These are phyloP conservation scores for Chamaecyparis obtusa DNA, from an alignment of 75 land plant species.

Conservation along the genomic window DNA sequence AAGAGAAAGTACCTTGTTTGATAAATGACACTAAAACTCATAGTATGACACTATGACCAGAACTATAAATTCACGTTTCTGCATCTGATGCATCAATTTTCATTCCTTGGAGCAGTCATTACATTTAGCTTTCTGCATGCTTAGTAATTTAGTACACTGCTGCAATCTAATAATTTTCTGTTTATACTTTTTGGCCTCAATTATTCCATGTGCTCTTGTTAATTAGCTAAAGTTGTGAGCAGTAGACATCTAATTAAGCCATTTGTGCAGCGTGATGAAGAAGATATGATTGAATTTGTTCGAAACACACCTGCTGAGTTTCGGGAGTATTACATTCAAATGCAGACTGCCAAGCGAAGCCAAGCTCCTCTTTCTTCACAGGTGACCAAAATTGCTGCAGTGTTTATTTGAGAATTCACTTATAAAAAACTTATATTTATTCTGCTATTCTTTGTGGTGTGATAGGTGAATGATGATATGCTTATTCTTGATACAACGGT, in stretches of 20 bases:
- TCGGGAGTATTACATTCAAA: slow-evolving; percentile 93
- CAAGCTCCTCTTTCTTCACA: slow-evolving; percentile 90
- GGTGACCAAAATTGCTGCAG: slow-evolving; percentile 31
- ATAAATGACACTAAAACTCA: background rate
- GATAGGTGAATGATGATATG: slow-evolving; percentile 79
- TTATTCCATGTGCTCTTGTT: background rate
- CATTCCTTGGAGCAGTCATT: background rate
- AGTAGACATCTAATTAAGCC: background rate
- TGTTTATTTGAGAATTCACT: background rate
- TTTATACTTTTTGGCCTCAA: background rate
- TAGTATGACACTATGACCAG: background rate
- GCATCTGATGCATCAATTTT: background rate
- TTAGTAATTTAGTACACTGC: background rate
- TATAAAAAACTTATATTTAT: background rate
- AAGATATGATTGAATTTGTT: slow-evolving; percentile 82
- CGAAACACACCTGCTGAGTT: slow-evolving; percentile 79
- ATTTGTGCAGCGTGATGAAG: slow-evolving; percentile 72
- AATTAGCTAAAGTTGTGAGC: background rate
- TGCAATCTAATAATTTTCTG: background rate
- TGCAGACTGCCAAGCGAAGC: slow-evolving; percentile 95
- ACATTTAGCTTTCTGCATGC: background rate
- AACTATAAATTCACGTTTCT: background rate
- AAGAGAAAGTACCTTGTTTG: background rate
- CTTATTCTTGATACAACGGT: slow-evolving; percentile 75
- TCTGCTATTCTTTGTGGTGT: background rate